phyloP scores from a whole-genome alignment of 2,329 filamentous ascomycete species.

The Hymenoscyphus repandus region DNA sequence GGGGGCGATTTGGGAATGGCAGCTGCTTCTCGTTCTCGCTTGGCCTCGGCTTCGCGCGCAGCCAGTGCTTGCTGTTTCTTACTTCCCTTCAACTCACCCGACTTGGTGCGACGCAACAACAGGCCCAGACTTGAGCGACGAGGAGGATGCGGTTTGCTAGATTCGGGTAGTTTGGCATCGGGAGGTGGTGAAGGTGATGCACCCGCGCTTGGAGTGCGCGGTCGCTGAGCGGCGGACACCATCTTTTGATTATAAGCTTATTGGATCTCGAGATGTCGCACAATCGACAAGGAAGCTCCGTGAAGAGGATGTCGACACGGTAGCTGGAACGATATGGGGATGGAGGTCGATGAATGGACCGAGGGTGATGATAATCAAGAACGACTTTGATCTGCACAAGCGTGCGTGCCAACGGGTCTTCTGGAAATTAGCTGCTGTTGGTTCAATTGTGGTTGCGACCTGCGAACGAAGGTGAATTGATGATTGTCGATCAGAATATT shows the following conservation, averaged over 20 bases:
- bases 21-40: conserved; percentile 48
- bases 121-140: conserved; percentile 48
- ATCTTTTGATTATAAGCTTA: not conserved
- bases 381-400: no score
- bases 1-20: conserved; percentile 54
- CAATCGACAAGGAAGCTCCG: not conserved
- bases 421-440: no score
- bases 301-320: not conserved
- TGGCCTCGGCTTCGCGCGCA: conserved; percentile 42
- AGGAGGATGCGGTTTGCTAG: conserved; percentile 28
- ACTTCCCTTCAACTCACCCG: conserved; percentile 56
- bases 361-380: not conserved
- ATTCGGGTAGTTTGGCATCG: conserved; percentile 26
- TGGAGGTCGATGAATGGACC: not conserved
- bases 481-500: no score
- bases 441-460: not conserved
- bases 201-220: conserved; percentile 32
- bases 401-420: no score
- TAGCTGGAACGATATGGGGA: not conserved
- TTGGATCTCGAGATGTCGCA: not conserved
- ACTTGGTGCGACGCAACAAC: conserved; percentile 64
- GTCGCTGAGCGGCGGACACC: conserved; percentile 27
- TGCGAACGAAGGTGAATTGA: not conserved
- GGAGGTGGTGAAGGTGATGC: conserved; percentile 29
- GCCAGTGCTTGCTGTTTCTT: conserved; percentile 49